Base-by-base conservation (phyloP, 805 yeast species). In the Candida railenensis region DNA sequence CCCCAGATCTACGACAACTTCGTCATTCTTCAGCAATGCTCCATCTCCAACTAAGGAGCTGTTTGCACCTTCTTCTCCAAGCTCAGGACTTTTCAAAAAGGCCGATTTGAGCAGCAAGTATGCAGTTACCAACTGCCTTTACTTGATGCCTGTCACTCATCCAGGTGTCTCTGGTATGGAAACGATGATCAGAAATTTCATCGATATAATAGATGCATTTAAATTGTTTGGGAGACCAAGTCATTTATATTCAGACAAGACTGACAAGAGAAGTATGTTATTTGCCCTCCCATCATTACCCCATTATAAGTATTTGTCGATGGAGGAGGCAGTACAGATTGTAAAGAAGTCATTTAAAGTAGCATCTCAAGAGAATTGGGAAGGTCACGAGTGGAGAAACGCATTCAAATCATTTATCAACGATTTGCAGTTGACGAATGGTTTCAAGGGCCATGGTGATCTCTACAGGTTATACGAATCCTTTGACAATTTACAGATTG, bases 231-330 rank as follows among this genome's bases (percentile, higher is more conserved):
- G 95, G 7, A 73, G 94, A 53, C 94, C 95, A 1, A 69, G 74
- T 45, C 81, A 85, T 48, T 75, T 89, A 54, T 82, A 78, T 55
- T 88, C 94, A 18, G 87, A 87, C 62, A 89, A 87, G 63, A 59
- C 71, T 1, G 87, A 89, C 53, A 61, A 76, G 39, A 66, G 76
- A 30, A 85, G 92, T 14, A 68, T 89, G 58, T 72, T 89, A 30
- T 87, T 85, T 67, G 92, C 85, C 0, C 70, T 87, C 49, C 95
- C 95, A 3, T 79, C 82, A 19, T 71, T 87, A 55, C 95, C 95
- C 2, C 81, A 77, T 48, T 80, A 82, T 28, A 78, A 81, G 54
- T 83, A 83, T 50, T 57, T 87, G 50, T 57, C 71, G 2, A 50
- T 51, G 14, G 59, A 53, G 1, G 67, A 63, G 16, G 63, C 68